These are phyloP conservation scores for Chalciporus piperatus DNA, from an alignment of 768 basidiomycete genomes.

Conservation along the genomic window DNA sequence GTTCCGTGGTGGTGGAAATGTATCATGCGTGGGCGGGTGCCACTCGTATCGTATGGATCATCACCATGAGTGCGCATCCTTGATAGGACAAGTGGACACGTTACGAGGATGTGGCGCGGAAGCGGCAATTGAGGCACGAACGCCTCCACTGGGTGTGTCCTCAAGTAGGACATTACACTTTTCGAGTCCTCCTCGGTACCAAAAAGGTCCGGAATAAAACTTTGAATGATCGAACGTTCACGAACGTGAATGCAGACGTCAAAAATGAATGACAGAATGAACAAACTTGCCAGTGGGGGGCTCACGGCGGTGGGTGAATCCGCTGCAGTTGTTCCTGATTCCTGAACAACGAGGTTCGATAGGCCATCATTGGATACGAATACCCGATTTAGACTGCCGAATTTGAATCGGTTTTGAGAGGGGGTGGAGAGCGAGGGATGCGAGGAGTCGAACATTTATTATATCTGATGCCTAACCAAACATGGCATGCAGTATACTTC, in stretches of 20 bases:
- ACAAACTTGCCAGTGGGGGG: not conserved
- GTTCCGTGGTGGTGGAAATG: not conserved
- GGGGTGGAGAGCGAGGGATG: not conserved
- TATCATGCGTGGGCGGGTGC: not conserved
- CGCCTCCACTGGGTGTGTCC: not conserved
- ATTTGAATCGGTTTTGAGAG: not conserved
- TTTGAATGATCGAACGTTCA: not conserved
- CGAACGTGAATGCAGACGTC: not conserved
- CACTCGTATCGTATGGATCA: not conserved
- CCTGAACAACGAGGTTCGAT: not conserved
- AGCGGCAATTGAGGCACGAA: not conserved
- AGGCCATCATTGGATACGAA: not conserved
- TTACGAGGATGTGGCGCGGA: not conserved
- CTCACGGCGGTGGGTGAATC: not conserved
- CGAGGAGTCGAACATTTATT: not conserved
- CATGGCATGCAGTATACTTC: not conserved
- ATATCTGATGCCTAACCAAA: not conserved
- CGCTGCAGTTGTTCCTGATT: not conserved
- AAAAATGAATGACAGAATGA: not conserved
- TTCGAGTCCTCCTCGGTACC: not conserved
- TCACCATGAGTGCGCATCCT: too few species aligned
- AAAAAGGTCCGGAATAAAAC: not conserved
- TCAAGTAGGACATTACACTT: not conserved
- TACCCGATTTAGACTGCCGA: not conserved
- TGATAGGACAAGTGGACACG: not conserved